Percentiles rank a stretch among this genome's conserved stretches.
Evolutionary conservation across 208 protist species (phyloP).

Genomic region (Leishmania braziliensis): DNA sequence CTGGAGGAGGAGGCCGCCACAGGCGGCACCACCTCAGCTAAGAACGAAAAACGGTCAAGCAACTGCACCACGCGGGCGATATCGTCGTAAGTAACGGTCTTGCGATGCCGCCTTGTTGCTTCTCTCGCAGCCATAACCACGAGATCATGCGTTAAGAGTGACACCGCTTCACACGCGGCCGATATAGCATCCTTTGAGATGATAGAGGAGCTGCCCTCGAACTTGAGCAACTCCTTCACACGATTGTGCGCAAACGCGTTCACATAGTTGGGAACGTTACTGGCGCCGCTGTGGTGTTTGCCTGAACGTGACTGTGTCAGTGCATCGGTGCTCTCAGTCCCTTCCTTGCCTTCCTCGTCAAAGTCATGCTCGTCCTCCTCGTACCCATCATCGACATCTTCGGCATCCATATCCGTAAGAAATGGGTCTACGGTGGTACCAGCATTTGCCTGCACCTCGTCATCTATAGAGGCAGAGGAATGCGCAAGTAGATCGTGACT

Average conservation of each 20-base stretch:
- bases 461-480: neutral
- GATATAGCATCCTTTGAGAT: slow-evolving; percentile 50
- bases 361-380: slow-evolving; percentile 1
- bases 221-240: slow-evolving; percentile 73
- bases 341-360: slow-evolving; percentile 24
- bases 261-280: neutral
- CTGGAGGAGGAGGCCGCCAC: slow-evolving; percentile 6
- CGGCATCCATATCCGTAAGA: slow-evolving; percentile 1
- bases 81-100: slow-evolving; percentile 75
- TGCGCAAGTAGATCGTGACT: neutral
- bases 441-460: neutral
- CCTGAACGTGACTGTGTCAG: neutral
- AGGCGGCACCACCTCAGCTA: slow-evolving; percentile 59
- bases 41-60: slow-evolving; percentile 74
- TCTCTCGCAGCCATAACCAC: slow-evolving; percentile 48
- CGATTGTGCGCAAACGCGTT: slow-evolving; percentile 56
- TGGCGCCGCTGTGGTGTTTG: neutral
- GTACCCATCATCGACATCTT: neutral
- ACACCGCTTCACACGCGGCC: slow-evolving; percentile 63
- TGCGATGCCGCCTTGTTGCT: slow-evolving; percentile 50
- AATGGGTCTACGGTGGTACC: neutral
- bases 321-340: no score
- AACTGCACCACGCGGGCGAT: slow-evolving; percentile 56
- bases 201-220: slow-evolving; percentile 53
- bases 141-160: slow-evolving; percentile 66